These are phyloP conservation scores for Colletotrichum karsti DNA, from an alignment of 2,329 filamentous ascomycete genomes.

Conservation along the genomic window DNA sequence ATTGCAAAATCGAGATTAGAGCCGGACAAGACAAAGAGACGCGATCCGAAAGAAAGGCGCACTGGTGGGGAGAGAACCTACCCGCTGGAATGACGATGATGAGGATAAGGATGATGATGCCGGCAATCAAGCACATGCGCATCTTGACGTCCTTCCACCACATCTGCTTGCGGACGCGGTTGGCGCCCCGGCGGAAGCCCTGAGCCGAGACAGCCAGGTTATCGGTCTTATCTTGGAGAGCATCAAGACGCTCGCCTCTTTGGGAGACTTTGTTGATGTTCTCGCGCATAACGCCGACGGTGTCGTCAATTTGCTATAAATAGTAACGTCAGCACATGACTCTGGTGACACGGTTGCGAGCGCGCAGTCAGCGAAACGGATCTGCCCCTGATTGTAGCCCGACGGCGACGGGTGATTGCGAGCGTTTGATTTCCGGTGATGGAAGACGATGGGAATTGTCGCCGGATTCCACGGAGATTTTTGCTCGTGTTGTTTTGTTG, in stretches of 20 bases:
- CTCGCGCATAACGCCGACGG: constrained; percentile 92
- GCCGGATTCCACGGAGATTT: not conserved
- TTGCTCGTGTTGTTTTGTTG: not conserved
- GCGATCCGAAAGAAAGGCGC: constrained; percentile 28
- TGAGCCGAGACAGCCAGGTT: constrained; percentile 93
- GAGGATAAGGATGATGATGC: constrained; percentile 89
- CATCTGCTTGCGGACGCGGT: constrained; percentile 96
- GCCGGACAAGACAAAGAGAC: not conserved
- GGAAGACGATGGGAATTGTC: not conserved
- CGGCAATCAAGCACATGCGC: constrained; percentile 93
- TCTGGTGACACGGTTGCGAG: constrained; percentile 3
- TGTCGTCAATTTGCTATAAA: constrained; percentile 93
- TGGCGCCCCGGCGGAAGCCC: constrained; percentile 95
- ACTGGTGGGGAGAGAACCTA: constrained; percentile 56
- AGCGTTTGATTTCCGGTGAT: not conserved
- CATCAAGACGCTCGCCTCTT: constrained; percentile 88
- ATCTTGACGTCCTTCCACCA: constrained; percentile 99
- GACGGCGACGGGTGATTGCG: not conserved
- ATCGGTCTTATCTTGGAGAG: constrained; percentile 92
- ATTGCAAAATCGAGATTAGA: constrained; percentile 8
- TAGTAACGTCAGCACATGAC: constrained; percentile 29
- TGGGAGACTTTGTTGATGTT: constrained; percentile 98
- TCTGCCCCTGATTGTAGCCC: constrained; percentile 17
- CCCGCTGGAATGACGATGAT: constrained; percentile 95
- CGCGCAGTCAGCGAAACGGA: constrained; percentile 7